These are phyloP conservation scores for Sporothrix curviconia DNA, from an alignment of 2,329 filamentous ascomycete genomes.

Conservation along the genomic window DNA sequence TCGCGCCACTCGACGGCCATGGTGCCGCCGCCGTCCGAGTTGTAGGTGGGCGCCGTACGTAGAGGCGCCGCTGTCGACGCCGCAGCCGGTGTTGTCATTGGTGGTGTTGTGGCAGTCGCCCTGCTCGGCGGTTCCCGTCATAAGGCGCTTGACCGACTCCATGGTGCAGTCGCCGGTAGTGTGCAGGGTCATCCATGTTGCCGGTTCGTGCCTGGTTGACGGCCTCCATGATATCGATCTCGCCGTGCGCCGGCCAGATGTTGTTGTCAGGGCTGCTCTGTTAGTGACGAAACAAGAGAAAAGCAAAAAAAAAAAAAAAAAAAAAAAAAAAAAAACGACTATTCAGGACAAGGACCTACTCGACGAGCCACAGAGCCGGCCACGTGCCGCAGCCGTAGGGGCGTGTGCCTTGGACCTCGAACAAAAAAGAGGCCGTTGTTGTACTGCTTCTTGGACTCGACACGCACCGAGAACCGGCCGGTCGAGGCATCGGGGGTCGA, in stretches of 20 bases:
- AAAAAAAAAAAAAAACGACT: not conserved
- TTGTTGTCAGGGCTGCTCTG: slow-evolving; percentile 45
- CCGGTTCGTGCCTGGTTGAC: slow-evolving; percentile 40
- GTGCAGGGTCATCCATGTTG: slow-evolving; percentile 56
- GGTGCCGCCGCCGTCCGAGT: slow-evolving; percentile 48
- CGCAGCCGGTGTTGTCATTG: slow-evolving; percentile 49
- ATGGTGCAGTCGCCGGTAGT: slow-evolving; percentile 47
- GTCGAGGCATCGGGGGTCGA: slow-evolving; percentile 45
- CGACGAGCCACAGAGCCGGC: slow-evolving; percentile 61
- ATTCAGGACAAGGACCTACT: slow-evolving; percentile 26
- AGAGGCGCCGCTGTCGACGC: slow-evolving; percentile 36
- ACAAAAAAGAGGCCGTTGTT: slow-evolving; percentile 60
- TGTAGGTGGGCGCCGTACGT: slow-evolving; percentile 49
- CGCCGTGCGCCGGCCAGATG: slow-evolving; percentile 38
- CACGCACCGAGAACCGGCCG: slow-evolving; percentile 57
- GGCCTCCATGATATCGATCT: slow-evolving; percentile 41
- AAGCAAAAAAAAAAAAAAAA: not conserved
- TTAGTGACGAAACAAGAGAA: not conserved
- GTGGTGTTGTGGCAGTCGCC: slow-evolving; percentile 42
- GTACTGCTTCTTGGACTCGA: slow-evolving; percentile 55
- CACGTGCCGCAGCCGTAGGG: slow-evolving; percentile 59
- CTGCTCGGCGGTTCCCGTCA: slow-evolving; percentile 39
- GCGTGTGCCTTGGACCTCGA: slow-evolving; percentile 58
- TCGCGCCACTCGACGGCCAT: slow-evolving; percentile 56
- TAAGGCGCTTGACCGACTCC: slow-evolving; percentile 45